A percentile compares a stretch with the other conserved stretches of the same genome.
These are phyloP conservation scores for Penicillium ochrochloron DNA, from an alignment of 495 filamentous ascomycete species.

Conservation along the genomic window DNA sequence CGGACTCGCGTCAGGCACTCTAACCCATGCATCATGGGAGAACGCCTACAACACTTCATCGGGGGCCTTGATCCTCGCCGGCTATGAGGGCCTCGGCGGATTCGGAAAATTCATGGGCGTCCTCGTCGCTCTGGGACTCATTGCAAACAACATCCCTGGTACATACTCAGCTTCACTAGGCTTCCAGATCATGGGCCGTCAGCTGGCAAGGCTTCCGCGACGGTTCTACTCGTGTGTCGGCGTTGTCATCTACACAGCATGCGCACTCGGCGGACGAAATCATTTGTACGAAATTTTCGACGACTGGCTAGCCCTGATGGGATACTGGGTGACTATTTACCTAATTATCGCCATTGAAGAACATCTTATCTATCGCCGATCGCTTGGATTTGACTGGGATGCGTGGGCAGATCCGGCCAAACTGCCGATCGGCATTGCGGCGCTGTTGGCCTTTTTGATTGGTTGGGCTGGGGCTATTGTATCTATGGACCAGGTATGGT, in stretches of 20 bases:
- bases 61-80: conserved; percentile 65
- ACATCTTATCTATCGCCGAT: conserved; percentile 54
- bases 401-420: conserved; percentile 55
- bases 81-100: conserved; percentile 56
- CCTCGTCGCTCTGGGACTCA: conserved; percentile 63
- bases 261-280: conserved; percentile 56
- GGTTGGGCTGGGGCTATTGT: conserved; percentile 67
- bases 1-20: conserved; percentile 64
- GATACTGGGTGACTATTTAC: conserved; percentile 62
- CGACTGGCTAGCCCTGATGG: conserved; percentile 64
- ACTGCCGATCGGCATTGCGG: conserved; percentile 63
- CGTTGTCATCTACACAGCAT: conserved; percentile 58
- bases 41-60: conserved; percentile 58
- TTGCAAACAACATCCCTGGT: conserved; percentile 66
- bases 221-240: conserved; percentile 54
- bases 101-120: conserved; percentile 71
- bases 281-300: conserved; percentile 60
- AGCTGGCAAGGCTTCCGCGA: conserved; percentile 51
- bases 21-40: conserved; percentile 51
- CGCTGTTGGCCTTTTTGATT: conserved; percentile 59
- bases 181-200: conserved; percentile 57
- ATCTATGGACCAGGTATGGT: conserved; percentile 66
- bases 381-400: conserved; percentile 58
- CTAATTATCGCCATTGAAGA: conserved; percentile 58
- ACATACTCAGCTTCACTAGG: conserved; percentile 65